Evolutionary conservation across 257 asterid species (phyloP).

Genomic region (Buddleja alternifolia): DNA sequence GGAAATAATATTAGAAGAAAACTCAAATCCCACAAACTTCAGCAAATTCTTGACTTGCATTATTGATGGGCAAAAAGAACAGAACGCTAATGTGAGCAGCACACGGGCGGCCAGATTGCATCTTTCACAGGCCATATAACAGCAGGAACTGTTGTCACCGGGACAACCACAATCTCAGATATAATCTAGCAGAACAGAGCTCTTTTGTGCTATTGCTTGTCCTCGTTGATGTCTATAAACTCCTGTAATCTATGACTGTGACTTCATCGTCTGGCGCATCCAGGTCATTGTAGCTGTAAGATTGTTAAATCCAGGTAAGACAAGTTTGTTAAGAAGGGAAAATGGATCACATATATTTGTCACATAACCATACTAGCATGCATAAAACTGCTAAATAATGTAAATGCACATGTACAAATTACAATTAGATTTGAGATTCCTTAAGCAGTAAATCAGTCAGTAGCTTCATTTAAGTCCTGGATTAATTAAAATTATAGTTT

Average conservation of each 20-base stretch:
- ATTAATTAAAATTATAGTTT: slow-evolving; percentile 1
- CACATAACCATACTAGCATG: background rate
- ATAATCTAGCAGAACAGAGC: slow-evolving; percentile 18
- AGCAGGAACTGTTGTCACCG: slow-evolving; percentile 1
- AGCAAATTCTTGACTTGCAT: background rate
- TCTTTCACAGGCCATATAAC: background rate
- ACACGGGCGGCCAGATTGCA: background rate
- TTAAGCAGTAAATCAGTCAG: background rate
- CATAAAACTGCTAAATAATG: background rate
- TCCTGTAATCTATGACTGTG: slow-evolving; percentile 94
- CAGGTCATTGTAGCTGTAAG: slow-evolving; percentile 90
- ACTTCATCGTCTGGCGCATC: slow-evolving; percentile 99
- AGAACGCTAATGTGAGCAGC: slow-evolving; percentile 13
- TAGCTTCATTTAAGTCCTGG: background rate
- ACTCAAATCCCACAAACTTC: background rate
- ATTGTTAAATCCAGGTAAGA: slow-evolving; percentile 28
- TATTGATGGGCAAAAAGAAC: background rate
- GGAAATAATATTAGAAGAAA: background rate
- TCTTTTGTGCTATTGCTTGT: background rate
- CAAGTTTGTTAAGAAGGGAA: background rate
- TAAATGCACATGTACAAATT: background rate
- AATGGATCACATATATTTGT: background rate
- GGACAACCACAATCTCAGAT: background rate
- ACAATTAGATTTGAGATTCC: background rate
- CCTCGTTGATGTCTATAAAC: slow-evolving; percentile 56